Base-by-base conservation (phyloP, 345 rosid genomes). In the Aquilaria yunnanensis region DNA sequence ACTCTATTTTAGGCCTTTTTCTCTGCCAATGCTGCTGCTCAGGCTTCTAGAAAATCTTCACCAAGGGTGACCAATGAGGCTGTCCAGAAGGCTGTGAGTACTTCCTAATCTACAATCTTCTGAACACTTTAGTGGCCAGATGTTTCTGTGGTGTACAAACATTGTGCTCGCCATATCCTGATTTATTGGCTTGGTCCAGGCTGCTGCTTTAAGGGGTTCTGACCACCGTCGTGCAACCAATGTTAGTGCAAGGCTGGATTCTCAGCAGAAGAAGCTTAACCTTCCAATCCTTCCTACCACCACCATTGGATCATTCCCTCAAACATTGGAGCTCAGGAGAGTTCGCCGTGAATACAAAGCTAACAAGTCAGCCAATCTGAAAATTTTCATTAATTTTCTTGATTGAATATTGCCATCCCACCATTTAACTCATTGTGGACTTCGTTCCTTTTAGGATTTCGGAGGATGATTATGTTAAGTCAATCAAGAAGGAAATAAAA, bases 321-420 rank as follows among this genome's bases (percentile, higher is more conserved):
- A 93, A 70, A 93, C 97, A 12, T 49, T 81, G 47, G 97, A 90
- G 65, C 94, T 93, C 72, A 88, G 98, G 80, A 93, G 90, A 65
- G 96, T 93, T 64, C 98, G 98, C 77, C 97, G 97, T 72, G 98
- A 88, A 67, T 93, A 84, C 86, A 93, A 93, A 80, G 98, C 98
- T 34, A 93, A 93, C 59, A 93, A 90, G 98, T 84, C 72, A 77
- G 93, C 69, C 12, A 34, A 59, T 63, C 10, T 56, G 53, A 16
- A 48, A 47, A 57, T 0, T 34, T 59, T 14, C 12, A 4, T 59
- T 33, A 34, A 63, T 64, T 33, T 62, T 31, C 46, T 66, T 37
- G 14, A 7, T 13, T 31, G 14, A 34, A 59, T 47, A 63, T 58
- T n/a, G 7, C 32, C 46, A 2, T 30, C 4, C 9, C 7, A 58